These are phyloP conservation scores for Chalaropsis ovoidea DNA, from an alignment of 2,329 filamentous ascomycete species.

Conservation along the genomic window DNA sequence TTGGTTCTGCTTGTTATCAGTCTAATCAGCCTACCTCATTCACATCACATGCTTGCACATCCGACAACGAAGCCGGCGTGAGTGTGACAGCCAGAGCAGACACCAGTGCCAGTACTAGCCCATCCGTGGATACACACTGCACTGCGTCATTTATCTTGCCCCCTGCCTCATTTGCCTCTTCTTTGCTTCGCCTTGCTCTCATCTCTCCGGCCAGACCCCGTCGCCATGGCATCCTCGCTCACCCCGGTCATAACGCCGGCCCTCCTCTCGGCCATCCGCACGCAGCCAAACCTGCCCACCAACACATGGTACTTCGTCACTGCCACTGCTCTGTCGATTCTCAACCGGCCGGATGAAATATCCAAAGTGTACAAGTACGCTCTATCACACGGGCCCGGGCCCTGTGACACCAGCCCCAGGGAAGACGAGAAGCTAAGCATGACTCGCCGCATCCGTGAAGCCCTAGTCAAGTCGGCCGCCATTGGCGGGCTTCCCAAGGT, in stretches of 20 bases:
- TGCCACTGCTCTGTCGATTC: conserved; percentile 37
- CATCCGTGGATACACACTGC: too few relatives aligned
- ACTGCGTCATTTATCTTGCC: not conserved
- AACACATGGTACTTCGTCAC: conserved; percentile 43
- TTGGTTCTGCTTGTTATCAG: not conserved
- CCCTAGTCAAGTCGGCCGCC: conserved; percentile 40
- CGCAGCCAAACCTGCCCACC: conserved; percentile 36
- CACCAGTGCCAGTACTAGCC: too few relatives aligned
- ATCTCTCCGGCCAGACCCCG: not conserved
- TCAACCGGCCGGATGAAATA: conserved; percentile 43
- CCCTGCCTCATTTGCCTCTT: too few relatives aligned
- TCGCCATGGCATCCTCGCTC: conserved; percentile 19
- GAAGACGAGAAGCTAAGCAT: conserved; percentile 37
- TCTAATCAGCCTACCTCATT: not conserved
- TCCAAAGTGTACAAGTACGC: conserved; percentile 37
- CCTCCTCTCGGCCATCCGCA: conserved; percentile 36
- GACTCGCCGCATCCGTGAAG: conserved; percentile 40
- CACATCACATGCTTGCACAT: too few relatives aligned
- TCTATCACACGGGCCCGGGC: conserved; percentile 31
- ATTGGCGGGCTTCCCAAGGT: conserved; percentile 45
- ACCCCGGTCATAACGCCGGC: conserved; percentile 32
- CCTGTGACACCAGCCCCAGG: conserved; percentile 28
- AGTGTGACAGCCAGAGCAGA: too few relatives aligned
- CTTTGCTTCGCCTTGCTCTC: not conserved
- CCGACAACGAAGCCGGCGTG: too few relatives aligned